Base-by-base conservation (phyloP, 352 stramenopile genomes). In the Phytophthora cryptogea region DNA sequence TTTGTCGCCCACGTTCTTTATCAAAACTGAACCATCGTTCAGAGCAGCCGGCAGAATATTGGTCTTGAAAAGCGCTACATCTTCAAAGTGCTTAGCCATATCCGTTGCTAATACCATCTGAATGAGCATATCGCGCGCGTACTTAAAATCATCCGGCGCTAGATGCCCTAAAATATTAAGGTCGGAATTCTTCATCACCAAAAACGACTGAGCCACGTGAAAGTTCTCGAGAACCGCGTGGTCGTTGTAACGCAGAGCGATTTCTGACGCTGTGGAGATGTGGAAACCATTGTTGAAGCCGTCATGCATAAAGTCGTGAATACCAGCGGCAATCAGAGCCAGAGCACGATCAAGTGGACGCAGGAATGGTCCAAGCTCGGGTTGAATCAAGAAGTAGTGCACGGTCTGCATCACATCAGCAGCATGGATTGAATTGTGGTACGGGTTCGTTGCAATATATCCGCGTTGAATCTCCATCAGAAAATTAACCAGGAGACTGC, bases 201-300 rank as follows among this genome's bases (percentile, higher is more conserved):
- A 45, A 41, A 97, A 97, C 5, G 89, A 90, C 60, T 94, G 83
- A 1, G 90, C 87, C 6, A 97, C 84, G 54, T 97, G 90, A 39
- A 83, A 94, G 53, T 96, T 95, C 58, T 97, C 90, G 0, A 96
- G 47, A 27, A 97, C 89, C 4, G 84, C 83, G 47, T 92, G 84
- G 63, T 97, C 90, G 44, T 95, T 96, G 70, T 97, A 97, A 8
- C 85, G 80, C 23, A 96, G 59, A 6, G 90, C 87, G 28, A 97
- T 89, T 60, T 96, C 87, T 3, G 85, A 94, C 9, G 80, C 82
- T 7, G 86, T 90, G 14, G 75, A 88, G 46, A 96, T 93, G 60
- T 96, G 87, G 41, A 97, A 96, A 28, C 80, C 86, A 62, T 97
- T 95, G 68, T 95, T 97, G 51, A 94, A 93, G 7, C 89, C 89